These are phyloP conservation scores for Cordia subcordata DNA, from an alignment of 257 asterid species.

Conservation along the genomic window DNA sequence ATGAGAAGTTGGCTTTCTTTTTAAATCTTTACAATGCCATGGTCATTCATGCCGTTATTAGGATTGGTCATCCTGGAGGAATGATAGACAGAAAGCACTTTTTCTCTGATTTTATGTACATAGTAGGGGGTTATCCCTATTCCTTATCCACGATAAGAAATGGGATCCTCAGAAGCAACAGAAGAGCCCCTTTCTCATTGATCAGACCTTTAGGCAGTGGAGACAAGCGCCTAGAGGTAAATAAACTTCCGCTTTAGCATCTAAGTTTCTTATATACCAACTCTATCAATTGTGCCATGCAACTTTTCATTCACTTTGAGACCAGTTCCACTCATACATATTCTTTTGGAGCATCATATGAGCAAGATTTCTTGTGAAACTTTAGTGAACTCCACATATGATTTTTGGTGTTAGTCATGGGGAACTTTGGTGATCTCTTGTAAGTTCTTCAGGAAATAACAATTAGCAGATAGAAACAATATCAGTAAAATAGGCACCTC, in stretches of 20 bases:
- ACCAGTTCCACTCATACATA: not conserved
- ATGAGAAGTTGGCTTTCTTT: slow-evolving; percentile 80
- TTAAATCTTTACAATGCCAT: slow-evolving; percentile 82
- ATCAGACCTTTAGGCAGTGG: slow-evolving; percentile 62
- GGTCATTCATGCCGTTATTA: slow-evolving; percentile 84
- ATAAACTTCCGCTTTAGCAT: not conserved
- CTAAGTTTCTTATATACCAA: not conserved
- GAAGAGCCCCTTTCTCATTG: slow-evolving; percentile 73
- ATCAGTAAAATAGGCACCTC: too few species aligned
- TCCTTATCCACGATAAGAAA: slow-evolving; percentile 63
- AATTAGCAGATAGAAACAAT: too few species aligned
- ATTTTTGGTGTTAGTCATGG: too few species aligned
- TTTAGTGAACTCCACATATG: not conserved
- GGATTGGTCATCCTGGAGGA: slow-evolving; percentile 84
- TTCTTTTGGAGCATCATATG: not conserved
- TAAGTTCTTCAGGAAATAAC: too few species aligned
- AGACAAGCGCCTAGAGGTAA: slow-evolving; percentile 81
- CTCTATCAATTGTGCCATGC: not conserved
- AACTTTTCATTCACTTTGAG: not conserved
- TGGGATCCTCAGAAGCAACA: slow-evolving; percentile 80
- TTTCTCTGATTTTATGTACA: slow-evolving; percentile 70
- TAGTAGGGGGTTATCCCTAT: slow-evolving; percentile 71
- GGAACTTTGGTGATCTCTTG: too few species aligned
- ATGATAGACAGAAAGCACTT: slow-evolving; percentile 75
- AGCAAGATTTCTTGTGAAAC: too few species aligned